phyloP scores from a whole-genome alignment of 1,284 basidiomycete genomes.

The Ceratobasidium papillatum region DNA sequence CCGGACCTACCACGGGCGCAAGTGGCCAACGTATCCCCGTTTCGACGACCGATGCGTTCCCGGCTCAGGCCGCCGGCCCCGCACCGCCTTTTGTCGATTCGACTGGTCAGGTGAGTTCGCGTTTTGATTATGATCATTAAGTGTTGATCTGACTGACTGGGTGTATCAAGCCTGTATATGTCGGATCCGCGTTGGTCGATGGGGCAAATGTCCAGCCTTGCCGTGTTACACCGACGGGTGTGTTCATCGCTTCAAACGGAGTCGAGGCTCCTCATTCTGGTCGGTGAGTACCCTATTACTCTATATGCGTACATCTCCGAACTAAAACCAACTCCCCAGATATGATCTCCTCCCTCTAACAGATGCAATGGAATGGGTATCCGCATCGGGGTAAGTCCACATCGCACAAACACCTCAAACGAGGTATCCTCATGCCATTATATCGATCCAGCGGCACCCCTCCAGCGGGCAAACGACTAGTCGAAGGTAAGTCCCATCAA shows the following conservation, averaged over 20 bases:
- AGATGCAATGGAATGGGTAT: conserved; percentile 38
- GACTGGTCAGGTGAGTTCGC: conserved; percentile 18
- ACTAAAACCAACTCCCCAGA: neutral
- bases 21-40: conserved; percentile 29
- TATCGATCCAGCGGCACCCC: conserved; percentile 11
- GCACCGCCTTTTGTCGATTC: conserved; percentile 29
- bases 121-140: neutral
- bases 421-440: conserved; percentile 13
- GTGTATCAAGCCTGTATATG: conserved; percentile 20
- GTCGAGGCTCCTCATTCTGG: conserved; percentile 1
- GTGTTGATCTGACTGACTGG: neutral
- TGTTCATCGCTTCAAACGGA: conserved; percentile 13
- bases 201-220: conserved; percentile 21
- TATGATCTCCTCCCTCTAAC: conserved; percentile 34
- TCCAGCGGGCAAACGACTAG: conserved; percentile 27
- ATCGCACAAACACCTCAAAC: neutral
- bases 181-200: conserved; percentile 22
- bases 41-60: conserved; percentile 32
- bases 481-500: conserved; percentile 10
- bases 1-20: conserved; percentile 23
- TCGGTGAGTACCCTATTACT: neutral
- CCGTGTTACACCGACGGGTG: conserved; percentile 17
- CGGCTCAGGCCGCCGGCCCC: conserved; percentile 10
- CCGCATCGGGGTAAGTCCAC: conserved; percentile 24
- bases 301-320: neutral